Conservation (phyloP, 805 yeast genomes). For the Dipodascus geniculatus region DNA sequence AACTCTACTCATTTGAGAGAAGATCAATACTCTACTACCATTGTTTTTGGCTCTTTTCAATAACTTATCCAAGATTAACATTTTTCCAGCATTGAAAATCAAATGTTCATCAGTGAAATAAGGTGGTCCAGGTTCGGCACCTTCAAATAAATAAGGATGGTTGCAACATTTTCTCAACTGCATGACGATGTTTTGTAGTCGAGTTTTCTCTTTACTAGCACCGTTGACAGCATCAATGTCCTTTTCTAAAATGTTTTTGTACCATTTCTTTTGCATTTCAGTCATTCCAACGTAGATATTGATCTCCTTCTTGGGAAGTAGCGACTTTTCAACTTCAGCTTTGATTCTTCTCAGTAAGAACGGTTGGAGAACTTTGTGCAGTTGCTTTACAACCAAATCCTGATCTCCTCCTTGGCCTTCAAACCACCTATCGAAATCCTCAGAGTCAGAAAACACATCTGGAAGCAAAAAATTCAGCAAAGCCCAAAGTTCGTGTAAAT, state of each 20-base stretch:
- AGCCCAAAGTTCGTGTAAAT: constrained; percentile 94
- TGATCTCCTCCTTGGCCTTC: constrained; percentile 44
- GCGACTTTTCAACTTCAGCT: constrained; percentile 83
- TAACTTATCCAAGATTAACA: constrained; percentile 78
- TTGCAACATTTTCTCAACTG: constrained; percentile 93
- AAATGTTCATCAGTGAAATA: constrained; percentile 92
- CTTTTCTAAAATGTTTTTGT: constrained; percentile 74
- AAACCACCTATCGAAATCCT: constrained; percentile 88
- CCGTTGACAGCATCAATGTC: constrained; percentile 96
- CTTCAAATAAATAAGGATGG: constrained; percentile 93
- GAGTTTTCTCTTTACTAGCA: constrained; percentile 82
- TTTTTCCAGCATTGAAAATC: constrained; percentile 80
- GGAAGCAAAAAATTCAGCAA: constrained; percentile 80
- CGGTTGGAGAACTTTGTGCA: constrained; percentile 82
- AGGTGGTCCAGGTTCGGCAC: constrained; percentile 99
- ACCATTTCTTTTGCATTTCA: constrained; percentile 91
- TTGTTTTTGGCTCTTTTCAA: constrained; percentile 55
- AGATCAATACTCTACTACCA: constrained; percentile 84
- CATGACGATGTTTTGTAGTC: constrained; percentile 89
- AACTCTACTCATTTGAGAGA: constrained; percentile 87
- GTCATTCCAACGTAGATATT: constrained; percentile 91
- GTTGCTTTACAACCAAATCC: constrained; percentile 74
- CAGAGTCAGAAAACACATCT: constrained; percentile 88
- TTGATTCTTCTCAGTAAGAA: constrained; percentile 82
- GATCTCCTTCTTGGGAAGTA: constrained; percentile 81